Evolutionary conservation across 805 yeast genomes (phyloP), one percentile per base, ranked within the genome.

Genomic region (Lachancea waltii): DNA sequence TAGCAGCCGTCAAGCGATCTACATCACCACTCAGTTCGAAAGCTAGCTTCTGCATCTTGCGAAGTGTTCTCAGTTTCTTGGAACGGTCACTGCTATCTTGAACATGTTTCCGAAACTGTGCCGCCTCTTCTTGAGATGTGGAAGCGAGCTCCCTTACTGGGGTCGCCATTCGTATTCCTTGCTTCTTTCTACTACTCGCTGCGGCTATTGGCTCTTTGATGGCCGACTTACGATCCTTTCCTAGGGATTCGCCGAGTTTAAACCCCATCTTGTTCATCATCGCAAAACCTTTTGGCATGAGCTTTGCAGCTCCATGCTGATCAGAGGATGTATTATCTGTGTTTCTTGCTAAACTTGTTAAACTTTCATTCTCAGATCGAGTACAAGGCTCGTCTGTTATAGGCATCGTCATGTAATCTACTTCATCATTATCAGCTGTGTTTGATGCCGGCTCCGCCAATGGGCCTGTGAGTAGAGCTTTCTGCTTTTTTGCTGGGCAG

Each of bases 261-360:
- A 65, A 77, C 1, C 82, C 83, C 82, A 77, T 77, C 46, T 64
- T 70, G 46, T 64, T 61, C 82, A 77, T 75, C 44, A 77, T 74
- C 5, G 64, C 47, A 17, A 73, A 58, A 0, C 77, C 79, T 34
- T 65, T 60, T 0, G 74, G 69, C 33, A 62, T 57, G 5, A 13
- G 26, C 32, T 32, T 26, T 11, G 36, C 28, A 6, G 38, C 42
- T 21, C n/a, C n/a, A 8, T 33, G 29, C 7, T 38, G 30, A 11
- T 15, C 32, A 23, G 5, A n/a, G n/a, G n/a, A n/a, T n/a, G n/a
- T n/a, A n/a, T n/a, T n/a, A n/a, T n/a, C n/a, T n/a, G n/a, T n/a
- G n/a, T n/a, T n/a, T n/a, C n/a, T n/a, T n/a, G n/a, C n/a, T n/a
- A n/a, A n/a, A n/a, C n/a, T n/a, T n/a, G n/a, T n/a, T n/a, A n/a